phyloP scores from a whole-genome alignment of 306 rosid genomes.

The Ziziphus jujuba region DNA sequence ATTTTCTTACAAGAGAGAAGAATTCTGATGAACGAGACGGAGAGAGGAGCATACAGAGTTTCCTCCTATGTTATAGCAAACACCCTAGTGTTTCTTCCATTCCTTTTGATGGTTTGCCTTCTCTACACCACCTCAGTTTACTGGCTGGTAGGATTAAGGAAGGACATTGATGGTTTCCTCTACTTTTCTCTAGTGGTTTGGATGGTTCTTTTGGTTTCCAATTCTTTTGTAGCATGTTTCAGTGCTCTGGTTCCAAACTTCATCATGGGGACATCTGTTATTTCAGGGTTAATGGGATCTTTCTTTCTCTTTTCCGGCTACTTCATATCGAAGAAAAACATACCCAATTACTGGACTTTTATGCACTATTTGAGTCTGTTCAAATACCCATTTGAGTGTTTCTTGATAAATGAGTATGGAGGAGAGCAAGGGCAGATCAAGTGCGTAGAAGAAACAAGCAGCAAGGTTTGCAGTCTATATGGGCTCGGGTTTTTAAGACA shows the following conservation, averaged over 20 bases:
- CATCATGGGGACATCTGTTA: slow-evolving; percentile 83
- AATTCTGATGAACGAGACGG: slow-evolving; percentile 46
- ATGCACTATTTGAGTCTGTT: slow-evolving; percentile 86
- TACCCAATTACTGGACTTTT: slow-evolving; percentile 88
- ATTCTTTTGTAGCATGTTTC: slow-evolving; percentile 89
- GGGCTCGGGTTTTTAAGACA: slow-evolving; percentile 67
- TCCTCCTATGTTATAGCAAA: slow-evolving; percentile 57
- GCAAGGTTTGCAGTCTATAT: slow-evolving; percentile 54
- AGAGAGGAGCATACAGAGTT: slow-evolving; percentile 53
- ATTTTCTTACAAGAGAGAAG: slow-evolving; percentile 53
- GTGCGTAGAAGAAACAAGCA: slow-evolving; percentile 58
- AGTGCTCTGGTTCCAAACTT: slow-evolving; percentile 92
- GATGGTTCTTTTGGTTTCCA: slow-evolving; percentile 66
- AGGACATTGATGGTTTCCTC: slow-evolving; percentile 36
- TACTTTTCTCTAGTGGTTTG: slow-evolving; percentile 56
- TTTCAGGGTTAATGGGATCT: slow-evolving; percentile 92
- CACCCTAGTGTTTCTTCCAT: slow-evolving; percentile 48
- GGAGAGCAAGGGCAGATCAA: slow-evolving; percentile 59
- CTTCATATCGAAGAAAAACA: slow-evolving; percentile 75
- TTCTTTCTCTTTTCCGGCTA: slow-evolving; percentile 96
- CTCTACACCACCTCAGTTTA: slow-evolving; percentile 47
- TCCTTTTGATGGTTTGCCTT: slow-evolving; percentile 43
- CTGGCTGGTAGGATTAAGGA: slow-evolving; percentile 46
- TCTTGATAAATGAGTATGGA: slow-evolving; percentile 91
- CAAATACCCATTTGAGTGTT: slow-evolving; percentile 97